Conservation (phyloP, 1,139 yeast species). For the Ogataea hybrid region DNA sequence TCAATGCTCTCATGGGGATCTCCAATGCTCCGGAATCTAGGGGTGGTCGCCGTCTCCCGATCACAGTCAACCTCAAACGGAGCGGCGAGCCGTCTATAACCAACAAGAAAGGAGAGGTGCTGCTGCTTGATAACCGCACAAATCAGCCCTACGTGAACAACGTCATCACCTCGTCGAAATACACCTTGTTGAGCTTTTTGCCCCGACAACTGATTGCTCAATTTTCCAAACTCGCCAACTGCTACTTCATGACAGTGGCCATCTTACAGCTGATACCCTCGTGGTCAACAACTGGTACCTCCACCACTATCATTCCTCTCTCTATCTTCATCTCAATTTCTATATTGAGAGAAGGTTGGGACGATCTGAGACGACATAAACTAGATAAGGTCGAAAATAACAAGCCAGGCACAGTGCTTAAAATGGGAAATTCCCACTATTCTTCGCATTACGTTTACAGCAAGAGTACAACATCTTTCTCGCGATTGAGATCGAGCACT, state of each 20-base stretch:
- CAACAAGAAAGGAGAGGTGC: constrained; percentile 20
- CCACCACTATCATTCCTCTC: constrained; percentile 88
- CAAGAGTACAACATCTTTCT: constrained; percentile 30
- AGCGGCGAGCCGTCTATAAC: constrained; percentile 22
- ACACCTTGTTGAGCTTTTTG: constrained; percentile 73
- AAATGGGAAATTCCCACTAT: constrained; percentile 13
- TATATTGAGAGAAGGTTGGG: constrained; percentile 89
- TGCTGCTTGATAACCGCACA: constrained; percentile 65
- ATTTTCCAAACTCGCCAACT: constrained; percentile 87
- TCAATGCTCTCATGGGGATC: constrained; percentile 41
- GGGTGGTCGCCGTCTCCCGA: constrained; percentile 76
- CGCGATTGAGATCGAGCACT: constrained; percentile 27
- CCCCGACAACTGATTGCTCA: constrained; percentile 91
- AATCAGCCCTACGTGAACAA: constrained; percentile 64
- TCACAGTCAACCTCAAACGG: constrained; percentile 41
- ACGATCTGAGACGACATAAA: constrained; percentile 84
- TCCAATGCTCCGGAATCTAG: constrained; percentile 50
- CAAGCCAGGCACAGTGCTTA: constrained; percentile 47
- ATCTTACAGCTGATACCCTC: constrained; percentile 94
- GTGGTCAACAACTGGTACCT: constrained; percentile 98
- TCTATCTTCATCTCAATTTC: constrained; percentile 86
- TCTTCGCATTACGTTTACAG: constrained; percentile 16
- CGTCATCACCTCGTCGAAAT: constrained; percentile 81
- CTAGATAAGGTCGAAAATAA: constrained; percentile 85
- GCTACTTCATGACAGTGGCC: constrained; percentile 82